Evolutionary conservation across 148 eudicot genomes (phyloP).

Genomic region (Rhododendron vialii): DNA sequence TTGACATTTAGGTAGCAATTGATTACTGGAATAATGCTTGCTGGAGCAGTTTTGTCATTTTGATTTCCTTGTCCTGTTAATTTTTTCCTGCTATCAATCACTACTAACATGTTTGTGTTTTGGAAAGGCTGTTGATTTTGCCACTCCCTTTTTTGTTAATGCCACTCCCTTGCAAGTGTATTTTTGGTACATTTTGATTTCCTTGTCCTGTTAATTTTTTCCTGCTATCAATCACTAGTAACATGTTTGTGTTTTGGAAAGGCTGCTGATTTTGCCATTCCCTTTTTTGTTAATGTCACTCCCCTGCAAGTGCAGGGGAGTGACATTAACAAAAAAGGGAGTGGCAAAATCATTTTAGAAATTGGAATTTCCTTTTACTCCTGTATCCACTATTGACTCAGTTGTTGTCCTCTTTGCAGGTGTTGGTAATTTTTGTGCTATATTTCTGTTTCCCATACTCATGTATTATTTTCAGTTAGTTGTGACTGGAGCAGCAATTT

Average conservation of each 20-base stretch:
- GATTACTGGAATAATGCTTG: neutral
- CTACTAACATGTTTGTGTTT: neutral
- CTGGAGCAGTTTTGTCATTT: neutral
- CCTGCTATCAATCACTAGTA: neutral
- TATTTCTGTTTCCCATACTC: constrained; percentile 70
- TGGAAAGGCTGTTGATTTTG: neutral
- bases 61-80: neutral
- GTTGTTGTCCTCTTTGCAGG: constrained; percentile 45
- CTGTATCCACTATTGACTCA: neutral
- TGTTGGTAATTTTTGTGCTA: constrained; percentile 67
- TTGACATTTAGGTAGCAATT: neutral
- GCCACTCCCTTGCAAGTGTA: no score
- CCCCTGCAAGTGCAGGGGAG: no score
- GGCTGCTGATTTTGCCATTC: no score
- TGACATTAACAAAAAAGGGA: no score
- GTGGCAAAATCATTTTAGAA: no score
- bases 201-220: neutral
- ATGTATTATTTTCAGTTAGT: constrained; percentile 66
- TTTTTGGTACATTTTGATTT: no score
- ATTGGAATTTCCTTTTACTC: neutral
- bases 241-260: neutral
- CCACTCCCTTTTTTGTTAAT: no score
- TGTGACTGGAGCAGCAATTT: constrained; percentile 83
- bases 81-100: neutral
- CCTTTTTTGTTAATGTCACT: no score